Evolutionary conservation across 2,329 filamentous ascomycete species (phyloP), one percentile per base, ranked within the genome.

Genomic region (Passalora sequoiae): DNA sequence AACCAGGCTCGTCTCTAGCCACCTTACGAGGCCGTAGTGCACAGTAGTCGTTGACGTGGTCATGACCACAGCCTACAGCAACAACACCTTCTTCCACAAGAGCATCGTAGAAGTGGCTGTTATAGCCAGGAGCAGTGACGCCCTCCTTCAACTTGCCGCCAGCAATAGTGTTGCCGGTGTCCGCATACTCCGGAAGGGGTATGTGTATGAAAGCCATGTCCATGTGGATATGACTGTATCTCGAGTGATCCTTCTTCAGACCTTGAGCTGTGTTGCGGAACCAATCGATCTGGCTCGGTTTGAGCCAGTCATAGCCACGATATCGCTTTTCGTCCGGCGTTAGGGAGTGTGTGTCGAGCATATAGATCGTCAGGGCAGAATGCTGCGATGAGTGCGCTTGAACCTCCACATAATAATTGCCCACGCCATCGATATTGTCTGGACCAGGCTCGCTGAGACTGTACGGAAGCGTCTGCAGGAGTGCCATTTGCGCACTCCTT

Each of bases 121-220:
- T 98, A 66, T 85, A 95, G 0, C 73, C 74, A 0, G 92, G 92
- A 0, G 92, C 91, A 1, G 91, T 97, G 10, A 92, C 84, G 13
- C 80, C 75, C 64, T 98, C 92, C 41, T 77, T 80, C 80, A 83
- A 92, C 19, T 80, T 72, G 7, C 92, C 92, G 13, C 84, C 77
- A 21, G 51, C 69, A 2, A 63, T 56, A 2, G 70, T 70, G 24
- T 84, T 77, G 2, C 77, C 71, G 1, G 68, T 62, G 38, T 82
- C 76, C 28, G 77, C 74, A 60, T 96, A 96, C 64, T 98, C 92
- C 0, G 92, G 89, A 3, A 98, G 71, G 0, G 92, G 92, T 43
- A 98, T 98, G 63, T 98, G 92, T 50, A 98, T 94, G 62, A 98
- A 98, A 0, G 92, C 88, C 65, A 97, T 79, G 61, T 98, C 86